Evolutionary conservation across 495 filamentous ascomycete species (phyloP), one percentile per base, ranked within the genome.

Genomic region (Xylaria bambusicola): DNA sequence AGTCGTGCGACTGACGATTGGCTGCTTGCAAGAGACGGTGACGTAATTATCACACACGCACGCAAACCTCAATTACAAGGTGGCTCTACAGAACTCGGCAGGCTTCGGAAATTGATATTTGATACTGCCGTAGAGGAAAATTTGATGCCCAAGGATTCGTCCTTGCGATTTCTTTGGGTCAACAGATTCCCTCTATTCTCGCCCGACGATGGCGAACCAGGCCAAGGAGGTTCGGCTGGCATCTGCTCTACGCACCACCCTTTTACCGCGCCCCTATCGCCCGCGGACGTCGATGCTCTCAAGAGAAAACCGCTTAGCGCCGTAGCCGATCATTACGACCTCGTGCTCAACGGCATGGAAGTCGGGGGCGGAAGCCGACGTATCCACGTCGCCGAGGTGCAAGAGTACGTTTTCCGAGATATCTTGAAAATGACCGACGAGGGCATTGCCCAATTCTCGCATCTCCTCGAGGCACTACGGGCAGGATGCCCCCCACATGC

Each of bases 401-500:
- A 98, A 69, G 86, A 92, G 63, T 92, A 89, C 63, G 75, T 98
- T 61, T 82, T 98, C 73, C 81, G 86, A 27, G 83, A 95, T 49
- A 83, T 98, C n/a, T 80, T 98, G 24, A 84, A 79, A 65, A 82
- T 84, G 81, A 70, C 64, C 20, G 69, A 80, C 56, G 80, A 85
- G 55, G 83, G 89, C 15, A 65, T 97, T 7, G 73, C 75, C 2
- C 86, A 95, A 44, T 98, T 98, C 68, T 79, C 81, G 3, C 94
- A 97, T 71, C 80, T 98, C 2, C 79, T 98, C 8, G 82, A 90
- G 52, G 92, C 91, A 0, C 81, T 98, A 7, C 73, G 85, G 6
- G 86, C 91, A 0, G 94, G 94, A 4, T 98, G 94, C 82, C 95
- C 94, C n/a, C 94, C 94, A 0, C 94, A 98, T 73, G 93, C 94